Evolutionary conservation across 495 filamentous ascomycete genomes (phyloP), one percentile per base, ranked within the genome.

Genomic region (Penicillium angulare): DNA sequence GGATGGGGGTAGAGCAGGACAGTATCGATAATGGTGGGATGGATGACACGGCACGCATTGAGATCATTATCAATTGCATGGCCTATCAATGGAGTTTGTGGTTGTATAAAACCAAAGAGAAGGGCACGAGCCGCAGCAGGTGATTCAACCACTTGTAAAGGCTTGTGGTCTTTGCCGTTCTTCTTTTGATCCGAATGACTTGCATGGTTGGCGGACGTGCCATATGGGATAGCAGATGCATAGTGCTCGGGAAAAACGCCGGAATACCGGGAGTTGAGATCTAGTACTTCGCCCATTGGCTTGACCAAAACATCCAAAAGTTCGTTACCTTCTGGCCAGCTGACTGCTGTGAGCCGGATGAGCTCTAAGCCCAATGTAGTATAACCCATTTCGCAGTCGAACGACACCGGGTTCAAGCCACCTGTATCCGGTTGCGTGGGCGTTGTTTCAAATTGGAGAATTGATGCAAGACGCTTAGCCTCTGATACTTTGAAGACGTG

Each of bases 321-420:
- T 40, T 77, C 76, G 48, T 82, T 76, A 17, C 90, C 88, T 26
- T 77, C 70, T 1, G 92, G 93, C 89, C 92, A 99, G 50, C 86
- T 83, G 24, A 88, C 82, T 7, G 86, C 90, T 0, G 93, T 96
- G 17, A 99, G 63, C 15, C 93, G 87, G 38, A 97, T 83, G 12
- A 99, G 75, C 61, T 99, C 93, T 48, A 97, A 63, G 0, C 93
- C 93, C 29, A 84, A 55, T 1, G 86, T 86, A 0, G 93, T 97
- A 63, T 93, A 99, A 7, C 88, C 88, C 93, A 99, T 99, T 61
- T 99, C 93, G 62, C 95, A 96, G 65, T 99, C 93, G 56, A 99
- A 86, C 57, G 82, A 85, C 12, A 97, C 81, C 3, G 83, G 82
- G 35, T 50, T 66, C 43, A 61, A 60, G 12, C 56, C 52, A 24